These are phyloP conservation scores for Leptographium wingfieldii DNA, from an alignment of 2,329 filamentous ascomycete genomes.

Conservation along the genomic window DNA sequence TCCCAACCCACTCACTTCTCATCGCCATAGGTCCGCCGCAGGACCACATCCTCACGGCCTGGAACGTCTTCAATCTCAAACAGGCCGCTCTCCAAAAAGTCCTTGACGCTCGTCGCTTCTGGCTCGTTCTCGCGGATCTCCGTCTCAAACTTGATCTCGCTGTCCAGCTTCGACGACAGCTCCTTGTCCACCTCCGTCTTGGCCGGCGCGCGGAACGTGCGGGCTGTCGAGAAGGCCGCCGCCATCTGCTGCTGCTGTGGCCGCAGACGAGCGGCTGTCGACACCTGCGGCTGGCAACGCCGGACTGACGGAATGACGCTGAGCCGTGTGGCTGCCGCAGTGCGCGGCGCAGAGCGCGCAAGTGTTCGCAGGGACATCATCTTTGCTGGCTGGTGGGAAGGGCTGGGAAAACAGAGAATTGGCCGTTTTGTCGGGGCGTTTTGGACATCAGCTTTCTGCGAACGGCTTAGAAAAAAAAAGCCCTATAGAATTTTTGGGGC, in stretches of 20 bases:
- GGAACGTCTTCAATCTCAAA: slow-evolving; percentile 74
- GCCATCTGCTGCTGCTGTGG: slow-evolving; percentile 12
- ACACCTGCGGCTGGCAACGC: slow-evolving; percentile 10
- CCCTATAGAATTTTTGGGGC: neutral
- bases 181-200: slow-evolving; percentile 55
- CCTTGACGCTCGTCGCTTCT: slow-evolving; percentile 65
- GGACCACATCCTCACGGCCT: slow-evolving; percentile 77
- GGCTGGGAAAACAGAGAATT: neutral
- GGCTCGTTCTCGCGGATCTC: slow-evolving; percentile 64
- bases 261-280: neutral
- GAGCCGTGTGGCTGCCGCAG: slow-evolving; percentile 45
- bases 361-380: slow-evolving; percentile 57
- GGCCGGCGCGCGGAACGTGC: slow-evolving; percentile 25
- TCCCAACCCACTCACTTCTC: slow-evolving; percentile 50
- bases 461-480: slow-evolving; percentile 3
- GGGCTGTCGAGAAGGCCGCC: slow-evolving; percentile 38
- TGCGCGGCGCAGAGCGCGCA: slow-evolving; percentile 54
- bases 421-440: neutral
- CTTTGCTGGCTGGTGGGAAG: slow-evolving; percentile 23
- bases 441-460: neutral
- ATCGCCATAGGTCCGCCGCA: slow-evolving; percentile 71
- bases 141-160: slow-evolving; percentile 73
- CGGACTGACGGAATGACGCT: slow-evolving; percentile 27
- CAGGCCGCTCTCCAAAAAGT: slow-evolving; percentile 74
- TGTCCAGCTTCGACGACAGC: slow-evolving; percentile 73